Conservation (phyloP, 2,329 filamentous ascomycete species). For the Verticillium nubilum region DNA sequence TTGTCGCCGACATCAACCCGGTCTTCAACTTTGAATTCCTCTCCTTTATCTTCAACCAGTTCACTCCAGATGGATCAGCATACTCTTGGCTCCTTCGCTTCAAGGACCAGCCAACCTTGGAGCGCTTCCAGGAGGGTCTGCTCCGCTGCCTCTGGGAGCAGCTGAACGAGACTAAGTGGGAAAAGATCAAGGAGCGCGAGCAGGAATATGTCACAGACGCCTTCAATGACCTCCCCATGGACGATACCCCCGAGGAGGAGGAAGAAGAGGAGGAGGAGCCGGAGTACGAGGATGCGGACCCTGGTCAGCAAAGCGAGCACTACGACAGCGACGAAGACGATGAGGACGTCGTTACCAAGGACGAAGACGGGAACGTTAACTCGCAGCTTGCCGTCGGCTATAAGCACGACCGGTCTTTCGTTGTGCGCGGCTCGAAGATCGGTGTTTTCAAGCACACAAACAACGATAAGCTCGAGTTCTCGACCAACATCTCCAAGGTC, state of each 20-base stretch:
- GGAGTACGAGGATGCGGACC: constrained; percentile 56
- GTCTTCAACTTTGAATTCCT: constrained; percentile 98
- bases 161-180: constrained; percentile 90
- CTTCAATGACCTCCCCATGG: constrained; percentile 91
- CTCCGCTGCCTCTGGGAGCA: constrained; percentile 98
- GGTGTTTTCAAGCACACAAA: constrained; percentile 96
- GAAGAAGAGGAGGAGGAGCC: constrained; percentile 45
- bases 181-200: constrained; percentile 85
- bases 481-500: constrained; percentile 95
- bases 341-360: constrained; percentile 62
- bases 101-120: constrained; percentile 72
- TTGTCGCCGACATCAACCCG: constrained; percentile 85
- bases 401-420: constrained; percentile 94
- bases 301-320: constrained; percentile 63
- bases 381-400: constrained; percentile 93
- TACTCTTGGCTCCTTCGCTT: constrained; percentile 96
- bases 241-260: constrained; percentile 55
- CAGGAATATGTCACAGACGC: constrained; percentile 92
- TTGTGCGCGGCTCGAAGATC: constrained; percentile 95
- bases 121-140: constrained; percentile 86
- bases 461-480: constrained; percentile 90
- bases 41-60: constrained; percentile 99
- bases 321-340: constrained; percentile 70
- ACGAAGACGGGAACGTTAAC: constrained; percentile 79
- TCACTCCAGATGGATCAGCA: constrained; percentile 78